Conservation (phyloP, 2,329 filamentous ascomycete species). For the Chrysoporthe austroafricana region DNA sequence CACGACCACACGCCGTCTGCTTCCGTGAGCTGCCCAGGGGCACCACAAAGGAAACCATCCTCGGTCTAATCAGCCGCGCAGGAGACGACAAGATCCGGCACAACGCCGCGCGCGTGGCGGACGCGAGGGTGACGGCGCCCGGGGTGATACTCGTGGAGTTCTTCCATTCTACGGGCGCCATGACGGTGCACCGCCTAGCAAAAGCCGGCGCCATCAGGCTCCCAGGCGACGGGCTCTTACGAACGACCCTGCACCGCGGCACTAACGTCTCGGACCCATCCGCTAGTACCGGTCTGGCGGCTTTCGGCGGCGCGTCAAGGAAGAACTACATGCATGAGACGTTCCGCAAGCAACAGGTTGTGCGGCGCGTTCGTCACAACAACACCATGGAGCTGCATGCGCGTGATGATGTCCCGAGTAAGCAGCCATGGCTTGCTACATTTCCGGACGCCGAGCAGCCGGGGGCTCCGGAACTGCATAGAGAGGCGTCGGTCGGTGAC, state of each 20-base stretch:
- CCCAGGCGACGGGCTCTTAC: background rate
- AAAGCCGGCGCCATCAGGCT: background rate
- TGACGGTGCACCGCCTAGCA: background rate
- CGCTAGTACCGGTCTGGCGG: background rate
- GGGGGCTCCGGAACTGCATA: background rate
- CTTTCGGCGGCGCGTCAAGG: background rate
- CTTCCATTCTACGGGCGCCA: background rate
- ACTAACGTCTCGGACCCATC: background rate
- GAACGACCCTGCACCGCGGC: background rate
- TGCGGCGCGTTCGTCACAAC: background rate
- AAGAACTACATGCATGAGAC: background rate
- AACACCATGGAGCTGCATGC: background rate
- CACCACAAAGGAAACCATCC: background rate
- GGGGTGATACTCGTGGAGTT: slow-evolving; percentile 3
- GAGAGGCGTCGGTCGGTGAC: background rate
- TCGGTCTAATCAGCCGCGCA: background rate
- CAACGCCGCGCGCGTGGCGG: background rate
- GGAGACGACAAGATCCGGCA: background rate
- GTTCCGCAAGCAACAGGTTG: background rate
- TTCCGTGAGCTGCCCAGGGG: background rate
- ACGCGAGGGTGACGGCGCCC: background rate
- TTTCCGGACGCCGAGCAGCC: background rate
- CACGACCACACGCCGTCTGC: background rate
- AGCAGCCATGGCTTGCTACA: background rate
- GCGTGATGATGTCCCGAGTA: too few species aligned